These are phyloP conservation scores for apple (Malus domestica) DNA, from an alignment of 306 rosid genomes.

Conservation along the genomic window ASM211411v1 NC_041790.1:1580001-1580500, in stretches of 20 bases:
- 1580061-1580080: conserved; percentile 47
- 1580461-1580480: neutral
- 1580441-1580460: conserved; percentile 48
- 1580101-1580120: conserved; percentile 35
- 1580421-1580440: conserved; percentile 76
- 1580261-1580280: conserved; percentile 45
- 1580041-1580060: conserved; percentile 64
- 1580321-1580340: conserved; percentile 28
- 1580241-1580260: conserved; percentile 66
- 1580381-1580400: conserved; percentile 46
- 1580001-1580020: conserved; percentile 65
- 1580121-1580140: conserved; percentile 61
- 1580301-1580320: conserved; percentile 41
- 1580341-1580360: conserved; percentile 31
- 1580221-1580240: conserved; percentile 46
- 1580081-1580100: conserved; percentile 34
- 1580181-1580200: conserved; percentile 56
- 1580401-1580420: conserved; percentile 58
- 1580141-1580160: conserved; percentile 81
- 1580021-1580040: conserved; percentile 42
- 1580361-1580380: conserved; percentile 53
- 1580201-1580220: conserved; percentile 56
- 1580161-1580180: conserved; percentile 68
- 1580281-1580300: conserved; percentile 37
- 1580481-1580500: neutral